Evolutionary conservation across 1,284 basidiomycete species (phyloP).

Genomic region (Cryptococcus sp.): DNA sequence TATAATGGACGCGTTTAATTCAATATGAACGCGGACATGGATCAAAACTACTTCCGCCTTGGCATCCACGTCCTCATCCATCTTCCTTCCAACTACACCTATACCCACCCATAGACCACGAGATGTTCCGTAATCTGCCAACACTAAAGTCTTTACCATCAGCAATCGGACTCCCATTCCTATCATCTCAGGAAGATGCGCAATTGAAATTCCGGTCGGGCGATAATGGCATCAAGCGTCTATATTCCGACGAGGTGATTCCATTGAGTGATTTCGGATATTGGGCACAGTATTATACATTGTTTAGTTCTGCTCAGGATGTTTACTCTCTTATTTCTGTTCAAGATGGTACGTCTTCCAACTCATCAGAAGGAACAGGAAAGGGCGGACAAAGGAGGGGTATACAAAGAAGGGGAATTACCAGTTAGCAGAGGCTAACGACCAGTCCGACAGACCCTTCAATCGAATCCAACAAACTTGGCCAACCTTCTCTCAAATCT

Average conservation of each 20-base stretch:
- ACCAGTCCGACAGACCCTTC: conserved; percentile 72
- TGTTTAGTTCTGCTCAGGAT: conserved; percentile 83
- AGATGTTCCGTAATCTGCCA: conserved; percentile 38
- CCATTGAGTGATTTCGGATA: conserved; percentile 62
- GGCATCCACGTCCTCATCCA: too few relatives aligned
- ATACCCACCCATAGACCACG: neutral
- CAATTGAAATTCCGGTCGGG: conserved; percentile 82
- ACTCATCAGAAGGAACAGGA: too few relatives aligned
- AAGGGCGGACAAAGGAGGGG: too few relatives aligned
- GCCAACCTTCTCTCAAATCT: conserved; percentile 72
- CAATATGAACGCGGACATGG: too few relatives aligned
- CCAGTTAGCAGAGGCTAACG: too few relatives aligned
- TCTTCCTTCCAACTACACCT: too few relatives aligned
- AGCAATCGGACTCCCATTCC: conserved; percentile 47
- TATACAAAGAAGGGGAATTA: too few relatives aligned
- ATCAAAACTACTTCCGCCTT: too few relatives aligned
- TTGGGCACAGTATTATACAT: conserved; percentile 78
- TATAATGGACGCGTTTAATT: too few relatives aligned
- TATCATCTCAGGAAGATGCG: conserved; percentile 64
- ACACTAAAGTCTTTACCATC: conserved; percentile 44
- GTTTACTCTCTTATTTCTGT: conserved; percentile 81
- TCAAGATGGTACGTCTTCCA: conserved; percentile 64
- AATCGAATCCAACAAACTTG: conserved; percentile 75
- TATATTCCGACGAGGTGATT: conserved; percentile 70
- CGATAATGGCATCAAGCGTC: conserved; percentile 68